Evolutionary conservation across 208 protist genomes (phyloP).

Genomic region (Angomonas ambiguus): DNA sequence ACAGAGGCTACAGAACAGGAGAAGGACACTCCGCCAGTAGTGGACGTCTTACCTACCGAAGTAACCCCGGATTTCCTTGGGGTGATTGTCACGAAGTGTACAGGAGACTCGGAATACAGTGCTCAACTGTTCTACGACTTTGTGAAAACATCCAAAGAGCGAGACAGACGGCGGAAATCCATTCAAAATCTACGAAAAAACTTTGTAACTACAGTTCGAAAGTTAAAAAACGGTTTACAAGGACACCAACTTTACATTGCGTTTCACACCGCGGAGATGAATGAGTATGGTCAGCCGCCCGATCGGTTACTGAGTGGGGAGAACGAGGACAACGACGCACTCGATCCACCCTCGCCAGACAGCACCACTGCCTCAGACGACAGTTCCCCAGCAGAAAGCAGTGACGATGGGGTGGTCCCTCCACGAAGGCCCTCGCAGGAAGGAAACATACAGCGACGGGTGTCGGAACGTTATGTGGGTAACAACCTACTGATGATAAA

Average conservation of each 20-base stretch:
- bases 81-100: conserved; percentile 73
- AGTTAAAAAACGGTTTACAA: conserved; percentile 2
- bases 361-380: not conserved
- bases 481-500: not conserved
- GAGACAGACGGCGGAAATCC: not conserved
- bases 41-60: not conserved
- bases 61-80: conserved; percentile 50
- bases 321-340: not conserved
- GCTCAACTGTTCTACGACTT: not conserved
- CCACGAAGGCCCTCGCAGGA: not conserved
- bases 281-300: not conserved
- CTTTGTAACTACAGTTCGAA: not conserved
- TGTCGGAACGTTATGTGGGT: not conserved
- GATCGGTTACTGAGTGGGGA: not conserved
- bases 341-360: not conserved
- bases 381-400: not conserved
- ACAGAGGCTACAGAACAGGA: not conserved
- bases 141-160: not conserved
- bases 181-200: not conserved
- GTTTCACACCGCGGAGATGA: not conserved
- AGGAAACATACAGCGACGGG: not conserved
- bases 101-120: conserved; percentile 36
- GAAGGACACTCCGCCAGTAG: not conserved
- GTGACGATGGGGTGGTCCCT: not conserved
- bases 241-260: not conserved